Evolutionary conservation across 1,284 basidiomycete species (phyloP), one percentile per base, ranked within the genome.

Genomic region (Austropuccinia psidii): DNA sequence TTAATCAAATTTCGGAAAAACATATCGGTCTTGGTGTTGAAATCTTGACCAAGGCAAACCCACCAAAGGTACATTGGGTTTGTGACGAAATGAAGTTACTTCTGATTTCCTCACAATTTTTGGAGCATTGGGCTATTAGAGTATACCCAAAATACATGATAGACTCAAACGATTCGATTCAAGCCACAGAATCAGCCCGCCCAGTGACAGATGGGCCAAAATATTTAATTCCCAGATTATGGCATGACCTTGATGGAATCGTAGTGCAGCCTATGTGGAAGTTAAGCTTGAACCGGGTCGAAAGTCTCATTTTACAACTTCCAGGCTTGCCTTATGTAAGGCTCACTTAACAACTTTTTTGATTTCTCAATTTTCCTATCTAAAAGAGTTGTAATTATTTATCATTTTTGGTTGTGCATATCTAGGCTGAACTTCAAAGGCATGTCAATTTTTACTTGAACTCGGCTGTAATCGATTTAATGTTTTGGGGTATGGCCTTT

Each of bases 281-380:
- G 19, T 39, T 64, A 15, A 43, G 19, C 24, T 33, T 73, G 50
- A 49, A 73, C 31, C 47, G 61, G 47, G 50, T 73, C 1, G 70
- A 73, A 27, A 45, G 37, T 45, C 2, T 73, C n/a, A 73, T 73
- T 55, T 43, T 47, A 29, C 35, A 29, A 19, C 37, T 64, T n/a
- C 70, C 70, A 15, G 70, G 70, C 21, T n/a, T 73, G 27, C 49
- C 60, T 35, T 54, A 64, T 39, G 70, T 73, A 57, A 55, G 70
- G n/a, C n/a, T n/a, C n/a, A n/a, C n/a, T n/a, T n/a, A n/a, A n/a
- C n/a, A n/a, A n/a, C n/a, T n/a, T n/a, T n/a, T n/a, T n/a, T n/a
- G n/a, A n/a, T n/a, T n/a, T n/a, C n/a, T n/a, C n/a, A n/a, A n/a
- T n/a, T n/a, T n/a, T n/a, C n/a, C n/a, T n/a, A n/a, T n/a, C n/a